Base-by-base conservation (phyloP, 2,329 filamentous ascomycete species). In the Amylocarpus encephaloides region DNA sequence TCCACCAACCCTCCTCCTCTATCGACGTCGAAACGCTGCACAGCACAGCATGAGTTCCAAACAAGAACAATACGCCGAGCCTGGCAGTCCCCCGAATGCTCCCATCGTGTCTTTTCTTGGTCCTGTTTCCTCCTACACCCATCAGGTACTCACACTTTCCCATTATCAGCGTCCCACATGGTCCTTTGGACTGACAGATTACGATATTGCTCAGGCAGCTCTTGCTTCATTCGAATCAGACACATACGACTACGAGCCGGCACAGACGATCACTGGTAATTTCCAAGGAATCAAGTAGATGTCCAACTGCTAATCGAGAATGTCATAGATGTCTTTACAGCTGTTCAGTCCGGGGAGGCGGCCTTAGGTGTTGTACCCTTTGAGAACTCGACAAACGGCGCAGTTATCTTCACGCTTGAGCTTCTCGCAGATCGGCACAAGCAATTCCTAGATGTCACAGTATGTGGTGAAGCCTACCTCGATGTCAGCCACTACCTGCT, bases 321-420 rank as follows among this genome's bases (percentile, higher is more conserved):
- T 33, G 26, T 48, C 18, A 13, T 57, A 85, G 88, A 93, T 64
- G 82, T 95, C 60, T 95, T 96, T 67, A 75, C 83, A 45, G 77
- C 82, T 13, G 86, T 95, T 5, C 88, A 94, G 63, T 73, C 75
- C 34, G 77, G 79, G 51, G 66, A 72, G 40, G 80, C 80, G 0
- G 70, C 77, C 46, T 83, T 83, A 50, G 93, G 91, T 59, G 86
- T 97, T 30, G 86, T 96, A 1, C 93, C 93, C 6, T 91, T 95
- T 69, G 92, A 97, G 67, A 98, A 98, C 73, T 94, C 88, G 36
- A 92, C 88, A 65, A 95, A 97, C 68, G 93, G 93, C 63, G 85
- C 86, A 48, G 93, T 98, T 44, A 82, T 93, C 49, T 87, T 89
- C 67, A 95, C 91, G 0, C 78, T 97, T 19, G 91, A 96, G 69